A percentile compares a stretch with the other conserved stretches of the same genome.
These are phyloP conservation scores for Kodamaea suecica DNA, from an alignment of 1,139 yeast genomes.

Conservation along the genomic window DNA sequence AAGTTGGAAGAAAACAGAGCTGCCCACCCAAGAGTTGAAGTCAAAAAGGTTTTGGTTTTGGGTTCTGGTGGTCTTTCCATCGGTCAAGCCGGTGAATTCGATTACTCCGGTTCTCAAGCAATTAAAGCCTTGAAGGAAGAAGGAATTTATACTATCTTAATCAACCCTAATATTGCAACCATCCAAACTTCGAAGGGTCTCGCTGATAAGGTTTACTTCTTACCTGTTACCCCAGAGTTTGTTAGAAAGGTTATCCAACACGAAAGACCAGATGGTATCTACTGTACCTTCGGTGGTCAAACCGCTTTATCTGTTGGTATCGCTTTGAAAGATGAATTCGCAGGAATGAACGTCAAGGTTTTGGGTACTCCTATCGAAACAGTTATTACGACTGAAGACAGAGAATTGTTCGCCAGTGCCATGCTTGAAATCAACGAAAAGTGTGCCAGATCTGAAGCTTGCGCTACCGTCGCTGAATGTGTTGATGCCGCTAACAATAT, in stretches of 20 bases:
- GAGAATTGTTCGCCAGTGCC: slow-evolving; percentile 91
- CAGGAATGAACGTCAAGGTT: slow-evolving; percentile 85
- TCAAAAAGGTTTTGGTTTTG: slow-evolving; percentile 89
- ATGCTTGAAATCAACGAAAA: slow-evolving; percentile 94
- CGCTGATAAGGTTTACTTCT: slow-evolving; percentile 95
- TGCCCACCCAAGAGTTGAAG: slow-evolving; percentile 71
- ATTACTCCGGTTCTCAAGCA: slow-evolving; percentile 95
- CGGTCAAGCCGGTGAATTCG: slow-evolving; percentile 99
- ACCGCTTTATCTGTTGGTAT: slow-evolving; percentile 97
- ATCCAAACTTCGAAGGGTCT: slow-evolving; percentile 97
- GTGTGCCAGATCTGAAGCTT: slow-evolving; percentile 91
- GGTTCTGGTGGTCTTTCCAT: slow-evolving; percentile 99
- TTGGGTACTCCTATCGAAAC: slow-evolving; percentile 97
- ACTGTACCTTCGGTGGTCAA: slow-evolving; percentile 98
- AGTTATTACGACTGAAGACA: slow-evolving; percentile 93
- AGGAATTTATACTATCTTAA: slow-evolving; percentile 91
- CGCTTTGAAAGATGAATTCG: slow-evolving; percentile 92
- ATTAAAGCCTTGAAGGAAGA: slow-evolving; percentile 95
- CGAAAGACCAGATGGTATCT: slow-evolving; percentile 96
- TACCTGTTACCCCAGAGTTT: slow-evolving; percentile 95
- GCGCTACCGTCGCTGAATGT: slow-evolving; percentile 76
- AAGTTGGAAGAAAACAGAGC: slow-evolving; percentile 65
- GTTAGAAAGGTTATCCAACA: slow-evolving; percentile 92
- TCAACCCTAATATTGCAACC: slow-evolving; percentile 97
- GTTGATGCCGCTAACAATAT: slow-evolving; percentile 78